Evolutionary conservation across 2,329 filamentous ascomycete species (phyloP), one percentile per base, ranked within the genome.

Genomic region (Fusarium sp.): DNA sequence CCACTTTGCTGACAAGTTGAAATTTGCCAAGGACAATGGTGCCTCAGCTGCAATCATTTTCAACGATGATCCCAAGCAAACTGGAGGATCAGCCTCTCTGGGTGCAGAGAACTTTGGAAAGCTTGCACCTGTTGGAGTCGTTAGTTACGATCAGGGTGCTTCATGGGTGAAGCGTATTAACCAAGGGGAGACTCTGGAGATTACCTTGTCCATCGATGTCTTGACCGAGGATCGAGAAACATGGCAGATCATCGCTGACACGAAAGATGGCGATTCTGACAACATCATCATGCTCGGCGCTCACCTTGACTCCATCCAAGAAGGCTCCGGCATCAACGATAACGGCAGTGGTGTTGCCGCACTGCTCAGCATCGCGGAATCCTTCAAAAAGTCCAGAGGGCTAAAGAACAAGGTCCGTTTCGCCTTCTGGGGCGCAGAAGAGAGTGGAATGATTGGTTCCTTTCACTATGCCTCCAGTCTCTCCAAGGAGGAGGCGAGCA

Each of bases 11-110:
- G 79, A 82, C 31, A 86, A 85, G 75, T 78, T 85, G 29, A 82
- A 80, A 74, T 77, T 85, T 7, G 84, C 84, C 29, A 74, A 65
- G 34, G 59, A 64, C 34, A 68, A 40, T 16, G 85, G 85, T 34
- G 85, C 85, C 6, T 40, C 83, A 3, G 85, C 80, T 56, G 84
- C 87, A 1, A 81, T 93, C 50, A 84, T 93, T 62, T 92, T 90
- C 82, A 90, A 93, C 84, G 90, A 92, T 71, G 83, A 82, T 2
- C 81, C 85, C 0, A 88, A 87, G 2, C 71, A 76, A 8, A 57
- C 64, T 29, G 77, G 82, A 6, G 79, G 86, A 3, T 82, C 83
- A 20, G 90, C 88, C 11, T 91, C 89, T 0, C 83, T 92, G 1
- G 85, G 87, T 13, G 83, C 82, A 3, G 80, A 80, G 65, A 83